Evolutionary conservation across 1,284 basidiomycete genomes (phyloP).

Genomic region (Puccinia coronata): DNA sequence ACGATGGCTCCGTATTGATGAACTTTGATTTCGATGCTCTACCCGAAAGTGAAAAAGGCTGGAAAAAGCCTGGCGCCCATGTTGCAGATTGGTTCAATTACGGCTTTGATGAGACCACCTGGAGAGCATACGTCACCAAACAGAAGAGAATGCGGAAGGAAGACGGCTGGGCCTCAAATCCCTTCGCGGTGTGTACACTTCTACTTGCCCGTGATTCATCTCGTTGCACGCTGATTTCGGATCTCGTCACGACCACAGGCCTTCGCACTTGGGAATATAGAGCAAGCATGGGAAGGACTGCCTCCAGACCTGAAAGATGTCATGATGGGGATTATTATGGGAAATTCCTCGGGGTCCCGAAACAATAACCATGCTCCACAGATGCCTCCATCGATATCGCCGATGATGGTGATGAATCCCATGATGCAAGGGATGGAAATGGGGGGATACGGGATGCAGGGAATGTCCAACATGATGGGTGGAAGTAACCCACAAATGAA

Average conservation of each 20-base stretch:
- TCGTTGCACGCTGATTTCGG: not conserved
- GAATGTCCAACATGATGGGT: slow-evolving; percentile 45
- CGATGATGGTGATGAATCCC: slow-evolving; percentile 49
- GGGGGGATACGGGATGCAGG: slow-evolving; percentile 47
- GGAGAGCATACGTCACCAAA: slow-evolving; percentile 86
- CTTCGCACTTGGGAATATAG: slow-evolving; percentile 42
- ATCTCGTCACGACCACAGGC: not conserved
- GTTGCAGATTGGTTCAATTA: slow-evolving; percentile 99
- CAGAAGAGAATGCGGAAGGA: slow-evolving; percentile 59
- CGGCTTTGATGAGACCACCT: slow-evolving; percentile 94
- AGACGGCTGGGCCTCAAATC: slow-evolving; percentile 41
- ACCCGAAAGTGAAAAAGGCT: slow-evolving; percentile 69
- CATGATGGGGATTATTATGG: slow-evolving; percentile 48
- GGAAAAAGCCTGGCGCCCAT: slow-evolving; percentile 89
- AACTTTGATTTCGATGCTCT: slow-evolving; percentile 82
- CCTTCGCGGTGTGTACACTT: slow-evolving; percentile 39
- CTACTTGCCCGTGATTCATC: not conserved
- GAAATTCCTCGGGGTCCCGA: slow-evolving; percentile 20
- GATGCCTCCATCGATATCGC: slow-evolving; percentile 36
- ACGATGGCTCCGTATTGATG: slow-evolving; percentile 43
- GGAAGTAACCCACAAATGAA: slow-evolving; percentile 41
- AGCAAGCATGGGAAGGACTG: slow-evolving; percentile 46
- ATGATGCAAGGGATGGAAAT: slow-evolving; percentile 49
- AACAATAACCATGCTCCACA: slow-evolving; percentile 43
- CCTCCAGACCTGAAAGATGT: slow-evolving; percentile 41